phyloP scores from a whole-genome alignment of 345 rosid genomes.

The Ailanthus altissimus region DNA sequence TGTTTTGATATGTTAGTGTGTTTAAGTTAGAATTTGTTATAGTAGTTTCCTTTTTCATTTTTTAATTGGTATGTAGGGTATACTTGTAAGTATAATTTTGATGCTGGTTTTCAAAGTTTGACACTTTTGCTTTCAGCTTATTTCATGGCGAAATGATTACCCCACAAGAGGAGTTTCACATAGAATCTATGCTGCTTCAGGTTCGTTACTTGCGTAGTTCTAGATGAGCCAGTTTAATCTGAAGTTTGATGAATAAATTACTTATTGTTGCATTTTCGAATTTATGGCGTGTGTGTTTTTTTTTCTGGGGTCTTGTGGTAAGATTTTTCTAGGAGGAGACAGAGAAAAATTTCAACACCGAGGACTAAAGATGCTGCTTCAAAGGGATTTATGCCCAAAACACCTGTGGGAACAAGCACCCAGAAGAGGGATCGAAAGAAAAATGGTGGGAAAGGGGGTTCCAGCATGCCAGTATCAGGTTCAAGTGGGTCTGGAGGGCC shows the following conservation, averaged over 20 bases:
- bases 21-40: neutral
- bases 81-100: neutral
- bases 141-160: constrained; percentile 41
- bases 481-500: constrained; percentile 27
- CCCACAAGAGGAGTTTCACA: constrained; percentile 40
- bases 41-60: constrained; percentile 13
- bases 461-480: constrained; percentile 20
- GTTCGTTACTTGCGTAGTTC: constrained; percentile 31
- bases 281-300: neutral
- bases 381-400: constrained; percentile 53
- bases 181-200: constrained; percentile 61
- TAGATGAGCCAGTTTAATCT: neutral
- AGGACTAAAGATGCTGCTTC: constrained; percentile 49
- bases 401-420: constrained; percentile 43
- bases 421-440: constrained; percentile 48
- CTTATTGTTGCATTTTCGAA: constrained; percentile 1
- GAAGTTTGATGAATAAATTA: constrained; percentile 3
- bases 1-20: neutral
- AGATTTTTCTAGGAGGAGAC: constrained; percentile 79
- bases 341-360: constrained; percentile 42
- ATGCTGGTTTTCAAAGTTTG: constrained; percentile 13
- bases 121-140: constrained; percentile 46
- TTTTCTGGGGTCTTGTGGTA: neutral
- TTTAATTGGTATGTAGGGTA: constrained; percentile 9
- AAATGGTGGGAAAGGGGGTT: constrained; percentile 43